These are phyloP conservation scores for Cylindrotheca fusiformis DNA, from an alignment of 108 stramenopile species.

Conservation along the genomic window DNA sequence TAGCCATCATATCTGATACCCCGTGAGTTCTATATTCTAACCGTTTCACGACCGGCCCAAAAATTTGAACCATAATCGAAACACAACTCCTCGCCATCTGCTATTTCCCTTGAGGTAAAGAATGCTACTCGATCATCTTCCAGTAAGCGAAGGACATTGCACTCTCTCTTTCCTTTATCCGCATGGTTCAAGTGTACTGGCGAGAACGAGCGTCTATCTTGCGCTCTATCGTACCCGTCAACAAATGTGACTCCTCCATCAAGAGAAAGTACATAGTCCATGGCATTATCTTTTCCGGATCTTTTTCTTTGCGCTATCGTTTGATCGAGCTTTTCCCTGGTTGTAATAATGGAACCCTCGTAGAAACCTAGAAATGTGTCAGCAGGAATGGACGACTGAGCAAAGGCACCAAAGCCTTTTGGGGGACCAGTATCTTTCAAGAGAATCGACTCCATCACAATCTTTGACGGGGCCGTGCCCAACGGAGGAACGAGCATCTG, in stretches of 20 bases:
- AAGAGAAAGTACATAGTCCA: conserved; percentile 35
- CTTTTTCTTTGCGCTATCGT: background rate
- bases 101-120: conserved; percentile 28
- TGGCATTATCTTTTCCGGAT: background rate
- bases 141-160: conserved; percentile 23
- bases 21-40: no score
- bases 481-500: background rate
- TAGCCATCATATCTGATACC: no score
- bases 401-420: conserved; percentile 37
- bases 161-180: conserved; percentile 9
- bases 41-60: conserved; percentile 32
- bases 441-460: conserved; percentile 3
- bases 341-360: conserved; percentile 12
- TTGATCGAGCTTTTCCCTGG: conserved; percentile 1
- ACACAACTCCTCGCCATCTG: conserved; percentile 29
- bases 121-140: conserved; percentile 23
- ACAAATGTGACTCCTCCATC: conserved; percentile 41
- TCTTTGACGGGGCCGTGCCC: background rate
- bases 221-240: conserved; percentile 32
- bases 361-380: conserved; percentile 41
- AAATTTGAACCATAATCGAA: conserved; percentile 47
- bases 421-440: conserved; percentile 16
- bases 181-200: conserved; percentile 40
- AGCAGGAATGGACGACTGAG: background rate
- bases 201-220: conserved; percentile 17